Percentiles rank a stretch among this genome's conserved stretches.
Conservation (phyloP, 768 basidiomycete genomes). For the Boletus pseudopeckii region DNA sequence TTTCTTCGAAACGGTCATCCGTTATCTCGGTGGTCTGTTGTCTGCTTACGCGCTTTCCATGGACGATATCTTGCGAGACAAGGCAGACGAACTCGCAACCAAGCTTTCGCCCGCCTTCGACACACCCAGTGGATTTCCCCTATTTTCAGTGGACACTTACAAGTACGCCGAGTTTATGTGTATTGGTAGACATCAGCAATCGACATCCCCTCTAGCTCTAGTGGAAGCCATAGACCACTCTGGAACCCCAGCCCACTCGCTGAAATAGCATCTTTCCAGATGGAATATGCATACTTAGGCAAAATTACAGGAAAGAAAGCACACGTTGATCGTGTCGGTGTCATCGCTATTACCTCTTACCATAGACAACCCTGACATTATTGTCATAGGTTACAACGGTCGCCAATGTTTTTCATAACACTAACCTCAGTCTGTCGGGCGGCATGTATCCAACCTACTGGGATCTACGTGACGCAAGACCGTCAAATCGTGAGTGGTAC, state of each 20-base stretch:
- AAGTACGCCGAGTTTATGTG: slow-evolving; percentile 37
- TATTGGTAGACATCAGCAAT: not conserved
- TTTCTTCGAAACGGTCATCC: slow-evolving; percentile 85
- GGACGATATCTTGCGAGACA: slow-evolving; percentile 56
- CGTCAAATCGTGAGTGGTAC: slow-evolving; percentile 43
- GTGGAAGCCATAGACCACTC: slow-evolving; percentile 16
- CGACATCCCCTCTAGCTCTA: slow-evolving; percentile 1
- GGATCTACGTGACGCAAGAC: slow-evolving; percentile 47
- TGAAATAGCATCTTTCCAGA: slow-evolving; percentile 76
- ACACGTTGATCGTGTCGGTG: slow-evolving; percentile 54
- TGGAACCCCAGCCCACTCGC: slow-evolving; percentile 51
- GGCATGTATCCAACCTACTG: slow-evolving; percentile 66
- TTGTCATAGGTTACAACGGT: slow-evolving; percentile 44
- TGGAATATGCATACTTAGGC: slow-evolving; percentile 84
- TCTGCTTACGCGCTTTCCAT: slow-evolving; percentile 77
- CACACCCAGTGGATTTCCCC: slow-evolving; percentile 66
- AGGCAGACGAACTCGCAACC: slow-evolving; percentile 77
- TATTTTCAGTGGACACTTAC: slow-evolving; percentile 63
- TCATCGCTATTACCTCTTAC: not conserved
- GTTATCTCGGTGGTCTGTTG: slow-evolving; percentile 85
- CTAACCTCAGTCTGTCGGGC: slow-evolving; percentile 44
- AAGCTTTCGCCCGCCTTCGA: slow-evolving; percentile 70
- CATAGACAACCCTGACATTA: not conserved
- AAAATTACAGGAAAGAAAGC: slow-evolving; percentile 69
- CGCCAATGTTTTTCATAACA: slow-evolving; percentile 44